These are phyloP conservation scores for Ceratobasidium sp. DNA, from an alignment of 1,284 basidiomycete species.

Conservation along the genomic window DNA sequence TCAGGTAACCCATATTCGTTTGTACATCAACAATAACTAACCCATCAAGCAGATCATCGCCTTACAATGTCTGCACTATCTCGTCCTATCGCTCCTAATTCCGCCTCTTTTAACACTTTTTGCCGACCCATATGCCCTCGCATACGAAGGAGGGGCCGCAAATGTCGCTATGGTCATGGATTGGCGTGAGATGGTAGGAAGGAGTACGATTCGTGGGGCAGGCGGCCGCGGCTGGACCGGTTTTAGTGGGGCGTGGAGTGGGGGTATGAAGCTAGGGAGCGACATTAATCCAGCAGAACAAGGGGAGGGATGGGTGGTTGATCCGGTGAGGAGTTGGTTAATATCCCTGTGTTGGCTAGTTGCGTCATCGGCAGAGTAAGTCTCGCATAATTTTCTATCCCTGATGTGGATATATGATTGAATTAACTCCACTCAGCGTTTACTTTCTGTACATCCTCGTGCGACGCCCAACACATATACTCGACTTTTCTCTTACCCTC, in stretches of 20 bases:
- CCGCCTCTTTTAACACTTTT: slow-evolving; percentile 84
- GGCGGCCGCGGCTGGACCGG: slow-evolving; percentile 71
- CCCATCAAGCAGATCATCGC: slow-evolving; percentile 79
- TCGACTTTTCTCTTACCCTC: slow-evolving; percentile 94
- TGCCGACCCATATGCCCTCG: slow-evolving; percentile 79
- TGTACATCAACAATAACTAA: slow-evolving; percentile 35
- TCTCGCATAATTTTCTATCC: slow-evolving; percentile 51
- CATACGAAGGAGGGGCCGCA: slow-evolving; percentile 81
- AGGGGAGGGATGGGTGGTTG: slow-evolving; percentile 68
- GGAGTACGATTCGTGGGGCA: slow-evolving; percentile 76
- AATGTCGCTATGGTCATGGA: slow-evolving; percentile 96
- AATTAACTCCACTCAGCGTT: slow-evolving; percentile 68
- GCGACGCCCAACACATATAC: slow-evolving; percentile 91
- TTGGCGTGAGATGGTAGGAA: slow-evolving; percentile 94
- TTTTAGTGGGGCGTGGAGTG: slow-evolving; percentile 80
- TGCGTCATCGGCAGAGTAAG: slow-evolving; percentile 85
- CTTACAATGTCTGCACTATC: slow-evolving; percentile 93
- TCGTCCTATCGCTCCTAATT: slow-evolving; percentile 85
- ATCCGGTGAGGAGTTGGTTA: slow-evolving; percentile 87
- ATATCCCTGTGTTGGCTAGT: slow-evolving; percentile 87
- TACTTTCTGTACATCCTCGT: slow-evolving; percentile 89
- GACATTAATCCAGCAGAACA: slow-evolving; percentile 59
- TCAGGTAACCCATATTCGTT: slow-evolving; percentile 63
- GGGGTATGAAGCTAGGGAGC: slow-evolving; percentile 76
- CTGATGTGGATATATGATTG: background rate